These are phyloP conservation scores for Xerocomellus amylosporus DNA, from an alignment of 768 basidiomycete species.

Conservation along the genomic window DNA sequence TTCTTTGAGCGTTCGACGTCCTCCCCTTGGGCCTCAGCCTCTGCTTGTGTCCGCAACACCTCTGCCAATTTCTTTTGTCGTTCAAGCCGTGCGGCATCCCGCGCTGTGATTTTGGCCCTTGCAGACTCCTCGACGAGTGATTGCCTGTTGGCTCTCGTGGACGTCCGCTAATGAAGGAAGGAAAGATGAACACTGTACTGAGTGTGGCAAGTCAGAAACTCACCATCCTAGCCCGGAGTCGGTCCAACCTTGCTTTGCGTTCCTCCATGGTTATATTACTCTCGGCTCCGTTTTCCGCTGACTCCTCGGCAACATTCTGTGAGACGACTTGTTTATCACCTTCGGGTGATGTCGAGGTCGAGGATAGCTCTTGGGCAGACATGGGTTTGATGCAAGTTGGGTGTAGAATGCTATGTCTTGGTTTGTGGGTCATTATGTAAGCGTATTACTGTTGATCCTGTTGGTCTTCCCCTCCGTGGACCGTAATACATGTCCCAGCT, in stretches of 20 bases:
- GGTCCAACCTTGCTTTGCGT: conserved; percentile 71
- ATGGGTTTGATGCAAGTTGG: conserved; percentile 2
- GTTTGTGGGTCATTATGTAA: conserved; percentile 12
- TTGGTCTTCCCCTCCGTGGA: background rate
- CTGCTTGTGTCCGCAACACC: conserved; percentile 75
- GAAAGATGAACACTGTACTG: background rate
- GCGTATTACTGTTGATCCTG: conserved; percentile 13
- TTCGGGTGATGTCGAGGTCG: background rate
- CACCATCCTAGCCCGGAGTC: conserved; percentile 79
- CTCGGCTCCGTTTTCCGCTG: conserved; percentile 21
- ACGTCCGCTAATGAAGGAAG: conserved; percentile 53
- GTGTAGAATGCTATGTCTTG: background rate
- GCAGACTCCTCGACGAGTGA: conserved; percentile 85
- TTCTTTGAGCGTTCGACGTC: conserved; percentile 93
- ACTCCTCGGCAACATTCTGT: conserved; percentile 24
- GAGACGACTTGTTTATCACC: background rate
- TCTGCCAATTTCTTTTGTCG: conserved; percentile 90
- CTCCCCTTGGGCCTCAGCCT: conserved; percentile 89
- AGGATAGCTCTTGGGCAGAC: conserved; percentile 9
- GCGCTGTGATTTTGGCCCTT: conserved; percentile 68
- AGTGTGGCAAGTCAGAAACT: background rate
- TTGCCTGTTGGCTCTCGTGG: conserved; percentile 78
- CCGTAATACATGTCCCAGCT: conserved; percentile 36
- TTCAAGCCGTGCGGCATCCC: conserved; percentile 82
- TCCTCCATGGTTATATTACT: conserved; percentile 56